Conservation (phyloP, 305 asterid genomes). For the Fraxinus sp. region DNA sequence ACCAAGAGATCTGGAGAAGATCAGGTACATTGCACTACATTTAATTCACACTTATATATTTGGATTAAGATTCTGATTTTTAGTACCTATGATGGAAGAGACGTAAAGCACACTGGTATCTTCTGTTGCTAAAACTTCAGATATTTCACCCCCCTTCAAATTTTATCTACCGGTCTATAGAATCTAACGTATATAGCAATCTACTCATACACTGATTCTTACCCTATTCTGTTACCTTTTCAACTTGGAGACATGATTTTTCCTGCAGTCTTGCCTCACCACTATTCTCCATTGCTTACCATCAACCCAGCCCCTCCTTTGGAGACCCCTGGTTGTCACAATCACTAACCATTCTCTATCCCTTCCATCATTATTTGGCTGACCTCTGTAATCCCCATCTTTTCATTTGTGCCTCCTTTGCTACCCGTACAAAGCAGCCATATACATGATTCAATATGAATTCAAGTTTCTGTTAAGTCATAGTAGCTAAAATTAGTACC, state of each 20-base stretch:
- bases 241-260: neutral
- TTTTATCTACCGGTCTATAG: neutral
- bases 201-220: neutral
- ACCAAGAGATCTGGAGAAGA: slow-evolving; percentile 60
- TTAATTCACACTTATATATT: neutral
- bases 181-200: neutral
- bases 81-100: neutral
- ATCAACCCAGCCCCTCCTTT: neutral
- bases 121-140: neutral
- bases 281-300: neutral
- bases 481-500: neutral
- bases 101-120: neutral
- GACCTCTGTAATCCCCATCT: neutral
- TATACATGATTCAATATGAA: neutral
- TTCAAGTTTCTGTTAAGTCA: neutral
- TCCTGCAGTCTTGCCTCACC: neutral
- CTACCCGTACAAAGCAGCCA: neutral
- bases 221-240: neutral
- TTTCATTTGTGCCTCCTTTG: neutral
- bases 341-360: neutral
- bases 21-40: slow-evolving; percentile 44
- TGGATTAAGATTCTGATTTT: neutral
- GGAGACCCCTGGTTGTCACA: neutral
- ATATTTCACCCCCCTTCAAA: neutral
- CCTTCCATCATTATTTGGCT: neutral